Evolutionary conservation across 345 rosid species (phyloP), one percentile per base, ranked within the genome.

Genomic region (Acer negundo): DNA sequence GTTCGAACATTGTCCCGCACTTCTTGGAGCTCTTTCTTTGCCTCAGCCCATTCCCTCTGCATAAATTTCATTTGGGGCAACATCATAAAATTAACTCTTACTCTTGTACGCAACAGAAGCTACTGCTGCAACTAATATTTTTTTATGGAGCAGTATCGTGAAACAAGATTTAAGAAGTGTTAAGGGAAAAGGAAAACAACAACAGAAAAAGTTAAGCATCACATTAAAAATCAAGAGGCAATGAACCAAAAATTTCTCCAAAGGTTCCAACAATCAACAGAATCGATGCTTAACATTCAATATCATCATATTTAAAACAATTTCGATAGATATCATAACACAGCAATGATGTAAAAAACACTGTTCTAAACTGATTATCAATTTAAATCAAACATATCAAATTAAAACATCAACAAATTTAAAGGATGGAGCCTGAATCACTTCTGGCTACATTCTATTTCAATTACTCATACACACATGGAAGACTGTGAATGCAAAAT

Each of bases 21-120:
- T 83, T 87, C 94, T 85, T 92, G 97, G 79, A 94, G 83, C 78
- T 95, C 97, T 70, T 83, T 90, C 87, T 91, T 95, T 44, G 95
- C 97, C 81, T 92, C 94, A 73, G 94, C 97, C 99, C 98, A 94
- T 86, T 95, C 99, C 82, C 88, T 90, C 99, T 95, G 81, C 67
- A 71, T 62, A 62, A 72, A 62, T 26, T 69, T 65, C 53, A 76
- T 55, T 69, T 24, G 70, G 28, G n/a, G 20, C 44, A 42, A 78
- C 44, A 64, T 10, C 61, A 74, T 46, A 62, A 46, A 42, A 10
- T 63, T 47, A 62, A 31, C 65, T 74, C 47, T 22, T 26, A 47
- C 62, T 40, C 23, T 38, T 42, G 5, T 46, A 42, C 58, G 11
- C 40, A 63, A 31, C 19, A 63, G 4, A 47, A 72, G 47, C 22